Evolutionary conservation across 176 grass and related monocot species (phyloP), one percentile per base, ranked within the genome.

Genomic region (Chrysopogon serrulatus): DNA sequence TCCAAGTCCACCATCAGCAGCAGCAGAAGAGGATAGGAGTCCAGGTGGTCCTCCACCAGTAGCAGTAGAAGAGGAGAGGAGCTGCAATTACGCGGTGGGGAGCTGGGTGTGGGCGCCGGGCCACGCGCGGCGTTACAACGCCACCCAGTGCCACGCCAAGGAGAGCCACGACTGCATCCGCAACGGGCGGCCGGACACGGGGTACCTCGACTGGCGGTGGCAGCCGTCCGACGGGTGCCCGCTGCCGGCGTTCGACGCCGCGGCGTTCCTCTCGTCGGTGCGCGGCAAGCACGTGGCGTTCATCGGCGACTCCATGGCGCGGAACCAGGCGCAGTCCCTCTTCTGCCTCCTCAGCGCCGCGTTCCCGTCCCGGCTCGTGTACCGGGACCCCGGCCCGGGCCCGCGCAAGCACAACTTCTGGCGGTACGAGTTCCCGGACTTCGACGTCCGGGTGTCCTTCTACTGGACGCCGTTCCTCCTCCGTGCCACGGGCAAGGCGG

Each of bases 141-240:
- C 43, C 39, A 90, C 84, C 23, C 74, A 79, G 39, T 51, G 79
- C 30, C 73, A 83, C 49, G 84, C 68, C 13, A 85, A 88, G 24
- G 84, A 85, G 15, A 82, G 82, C 80, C 82, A 90, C 70, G 77
- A 90, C 71, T 93, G 87, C 81, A 53, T 87, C 43, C 88, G 44
- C 70, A 82, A 87, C 45, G 91, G 87, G 0, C 84, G 88, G 23
- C 84, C 80, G 10, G 87, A 88, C 66, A 78, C 76, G 10, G 56
- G 81, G 30, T 93, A 90, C 73, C 82, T 93, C 4, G 83, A 86
- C 78, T 90, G 88, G 88, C 72, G 78, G 33, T 90, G 88, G 88
- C 83, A 90, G 72, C 88, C 88, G 23, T 30, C 70, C 5, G 45
- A 5, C 4, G 36, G 27, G 64, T 86, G 88, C 83, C 24, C 2